These are phyloP conservation scores for Suillus subaureus DNA, from an alignment of 768 basidiomycete species.

Conservation along the genomic window DNA sequence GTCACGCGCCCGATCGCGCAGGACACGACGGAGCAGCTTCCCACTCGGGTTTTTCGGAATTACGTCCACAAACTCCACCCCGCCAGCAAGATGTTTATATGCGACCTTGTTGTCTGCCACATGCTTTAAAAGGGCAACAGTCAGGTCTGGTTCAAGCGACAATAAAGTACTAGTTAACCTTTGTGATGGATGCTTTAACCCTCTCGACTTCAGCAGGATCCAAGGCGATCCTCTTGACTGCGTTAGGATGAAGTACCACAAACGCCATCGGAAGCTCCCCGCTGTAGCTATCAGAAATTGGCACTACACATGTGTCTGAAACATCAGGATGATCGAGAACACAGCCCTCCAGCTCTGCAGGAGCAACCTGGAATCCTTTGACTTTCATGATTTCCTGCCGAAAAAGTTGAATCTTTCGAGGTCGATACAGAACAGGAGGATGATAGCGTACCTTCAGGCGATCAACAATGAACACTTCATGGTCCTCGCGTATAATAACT, in stretches of 20 bases:
- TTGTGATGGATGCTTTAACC: constrained; percentile 49
- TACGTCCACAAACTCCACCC: constrained; percentile 53
- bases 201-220: constrained; percentile 31
- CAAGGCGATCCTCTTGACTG: constrained; percentile 36
- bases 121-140: constrained; percentile 37
- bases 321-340: constrained; percentile 63
- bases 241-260: constrained; percentile 52
- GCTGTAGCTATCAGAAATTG: constrained; percentile 67
- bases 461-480: constrained; percentile 63
- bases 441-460: constrained; percentile 52
- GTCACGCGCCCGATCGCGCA: constrained; percentile 52
- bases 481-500: constrained; percentile 53
- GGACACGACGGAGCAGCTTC: constrained; percentile 51
- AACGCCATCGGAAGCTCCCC: constrained; percentile 76
- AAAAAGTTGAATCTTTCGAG: constrained; percentile 11
- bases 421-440: not conserved
- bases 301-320: constrained; percentile 63
- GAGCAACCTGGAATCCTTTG: constrained; percentile 73
- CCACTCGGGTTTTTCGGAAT: constrained; percentile 71
- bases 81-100: constrained; percentile 63
- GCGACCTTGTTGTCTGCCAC: constrained; percentile 55
- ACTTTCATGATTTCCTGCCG: constrained; percentile 68
- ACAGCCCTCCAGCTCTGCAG: constrained; percentile 72
- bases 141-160: not conserved
- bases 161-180: constrained; percentile 35